A percentile compares a stretch with the other conserved stretches of the same genome.
Evolutionary conservation across 441 rosid species (phyloP).

Genomic region (Capsella rubella): DNA sequence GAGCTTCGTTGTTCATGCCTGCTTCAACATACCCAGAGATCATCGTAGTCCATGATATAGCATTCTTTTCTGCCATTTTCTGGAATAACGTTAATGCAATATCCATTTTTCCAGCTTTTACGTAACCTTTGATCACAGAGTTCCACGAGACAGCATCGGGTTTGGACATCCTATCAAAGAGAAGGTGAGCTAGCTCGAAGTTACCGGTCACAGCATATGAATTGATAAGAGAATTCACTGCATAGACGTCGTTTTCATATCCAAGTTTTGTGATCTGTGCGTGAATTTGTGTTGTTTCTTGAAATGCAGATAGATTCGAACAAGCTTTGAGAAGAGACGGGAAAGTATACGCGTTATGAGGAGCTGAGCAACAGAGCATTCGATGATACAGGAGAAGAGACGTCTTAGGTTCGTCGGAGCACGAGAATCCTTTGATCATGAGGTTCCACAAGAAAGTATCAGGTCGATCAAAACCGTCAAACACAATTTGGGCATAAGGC

Average conservation of each 20-base stretch:
- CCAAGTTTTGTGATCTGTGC: constrained; percentile 55
- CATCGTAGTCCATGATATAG: constrained; percentile 66
- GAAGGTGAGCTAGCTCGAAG: constrained; percentile 47
- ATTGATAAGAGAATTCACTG: constrained; percentile 57
- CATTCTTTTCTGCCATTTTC: constrained; percentile 47
- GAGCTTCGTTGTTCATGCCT: constrained; percentile 63
- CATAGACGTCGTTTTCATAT: constrained; percentile 47
- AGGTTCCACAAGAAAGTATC: constrained; percentile 64
- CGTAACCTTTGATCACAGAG: constrained; percentile 62
- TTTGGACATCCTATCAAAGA: constrained; percentile 49
- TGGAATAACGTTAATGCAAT: constrained; percentile 49
- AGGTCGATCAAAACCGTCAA: constrained; percentile 47
- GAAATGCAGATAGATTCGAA: constrained; percentile 48
- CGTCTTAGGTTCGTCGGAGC: constrained; percentile 45
- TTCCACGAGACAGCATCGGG: constrained; percentile 66
- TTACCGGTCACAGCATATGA: constrained; percentile 46
- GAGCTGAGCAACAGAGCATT: constrained; percentile 54
- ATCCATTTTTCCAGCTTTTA: constrained; percentile 53
- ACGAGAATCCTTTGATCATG: constrained; percentile 60
- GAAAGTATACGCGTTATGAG: constrained; percentile 61
- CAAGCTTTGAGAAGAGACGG: constrained; percentile 71
- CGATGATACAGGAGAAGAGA: constrained; percentile 54
- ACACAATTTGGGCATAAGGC: constrained; percentile 53
- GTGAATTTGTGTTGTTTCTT: constrained; percentile 59
- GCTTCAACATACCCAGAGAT: constrained; percentile 57